A percentile compares a stretch with the other conserved stretches of the same genome.
phyloP scores from a whole-genome alignment of 257 asterid genomes.

The Petrea volubilis region DNA sequence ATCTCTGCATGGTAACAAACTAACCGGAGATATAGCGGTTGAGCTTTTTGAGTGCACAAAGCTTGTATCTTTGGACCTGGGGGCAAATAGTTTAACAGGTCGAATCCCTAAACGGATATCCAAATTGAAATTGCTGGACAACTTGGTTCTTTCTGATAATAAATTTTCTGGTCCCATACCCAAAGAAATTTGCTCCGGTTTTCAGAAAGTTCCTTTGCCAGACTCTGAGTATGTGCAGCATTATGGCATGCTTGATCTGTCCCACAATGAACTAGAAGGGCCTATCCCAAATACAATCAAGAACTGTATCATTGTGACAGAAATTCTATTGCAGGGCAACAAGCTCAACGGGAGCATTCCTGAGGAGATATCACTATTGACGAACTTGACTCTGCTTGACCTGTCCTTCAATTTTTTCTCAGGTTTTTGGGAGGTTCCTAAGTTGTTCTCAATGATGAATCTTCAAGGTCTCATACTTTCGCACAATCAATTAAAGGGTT shows the following conservation, averaged over 20 bases:
- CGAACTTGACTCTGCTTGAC: conserved; percentile 55
- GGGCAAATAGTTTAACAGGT: conserved; percentile 57
- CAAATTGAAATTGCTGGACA: conserved; percentile 58
- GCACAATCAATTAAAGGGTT: conserved; percentile 56
- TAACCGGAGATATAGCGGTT: conserved; percentile 58
- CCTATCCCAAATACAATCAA: conserved; percentile 56
- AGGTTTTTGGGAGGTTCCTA: conserved; percentile 42
- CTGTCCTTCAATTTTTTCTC: conserved; percentile 63
- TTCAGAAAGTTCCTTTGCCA: conserved; percentile 60
- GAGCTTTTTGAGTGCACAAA: conserved; percentile 66
- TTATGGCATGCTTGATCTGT: conserved; percentile 84
- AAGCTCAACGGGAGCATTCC: conserved; percentile 78
- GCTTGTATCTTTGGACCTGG: conserved; percentile 66
- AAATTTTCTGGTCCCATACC: conserved; percentile 66
- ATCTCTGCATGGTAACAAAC: conserved; percentile 66
- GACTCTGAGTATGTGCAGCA: conserved; percentile 83
- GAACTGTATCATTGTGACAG: conserved; percentile 51
- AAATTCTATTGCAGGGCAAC: conserved; percentile 55
- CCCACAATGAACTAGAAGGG: conserved; percentile 61
- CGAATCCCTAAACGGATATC: conserved; percentile 55
- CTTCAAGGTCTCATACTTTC: conserved; percentile 81
- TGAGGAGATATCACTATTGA: conserved; percentile 45
- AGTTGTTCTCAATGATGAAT: conserved; percentile 36
- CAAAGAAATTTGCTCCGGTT: conserved; percentile 72
- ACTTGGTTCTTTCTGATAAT: conserved; percentile 72